phyloP scores from a whole-genome alignment of 495 filamentous ascomycete genomes.

The Thermothielavioides terrestris region DNA sequence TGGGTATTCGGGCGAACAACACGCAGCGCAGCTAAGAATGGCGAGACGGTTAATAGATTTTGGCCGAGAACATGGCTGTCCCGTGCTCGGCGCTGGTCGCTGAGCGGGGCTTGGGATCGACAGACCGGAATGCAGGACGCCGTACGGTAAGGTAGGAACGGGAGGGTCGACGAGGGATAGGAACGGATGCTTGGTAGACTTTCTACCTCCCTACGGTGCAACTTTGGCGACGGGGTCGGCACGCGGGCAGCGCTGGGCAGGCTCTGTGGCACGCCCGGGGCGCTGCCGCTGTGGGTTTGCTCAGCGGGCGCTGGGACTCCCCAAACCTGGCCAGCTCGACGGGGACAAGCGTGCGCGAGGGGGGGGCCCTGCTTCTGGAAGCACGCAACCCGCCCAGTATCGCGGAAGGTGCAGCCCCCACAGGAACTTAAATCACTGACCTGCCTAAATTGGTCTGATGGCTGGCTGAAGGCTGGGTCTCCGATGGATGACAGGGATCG shows the following conservation, averaged over 20 bases:
- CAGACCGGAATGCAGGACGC: conserved; percentile 11
- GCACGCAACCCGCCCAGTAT: conserved; percentile 11
- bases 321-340: neutral
- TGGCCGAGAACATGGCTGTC: conserved; percentile 21
- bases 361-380: conserved; percentile 8
- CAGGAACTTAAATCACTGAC: conserved; percentile 19
- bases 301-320: neutral
- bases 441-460: conserved; percentile 33
- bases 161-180: neutral
- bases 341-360: neutral
- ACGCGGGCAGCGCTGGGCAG: conserved; percentile 4
- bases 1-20: no score
- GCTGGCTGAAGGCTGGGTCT: conserved; percentile 22
- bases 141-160: conserved; percentile 1
- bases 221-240: neutral
- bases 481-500: conserved; percentile 21
- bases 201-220: conserved; percentile 1
- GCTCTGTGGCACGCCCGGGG: neutral
- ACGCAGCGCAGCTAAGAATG: conserved; percentile 12
- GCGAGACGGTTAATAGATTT: conserved; percentile 18
- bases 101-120: conserved; percentile 15
- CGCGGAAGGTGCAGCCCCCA: conserved; percentile 21
- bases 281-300: no score
- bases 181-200: no score
- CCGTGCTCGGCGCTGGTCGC: conserved; percentile 19